phyloP scores from a whole-genome alignment of 192 early-diverging fungal genomes.

The Piromyces sp. region DNA sequence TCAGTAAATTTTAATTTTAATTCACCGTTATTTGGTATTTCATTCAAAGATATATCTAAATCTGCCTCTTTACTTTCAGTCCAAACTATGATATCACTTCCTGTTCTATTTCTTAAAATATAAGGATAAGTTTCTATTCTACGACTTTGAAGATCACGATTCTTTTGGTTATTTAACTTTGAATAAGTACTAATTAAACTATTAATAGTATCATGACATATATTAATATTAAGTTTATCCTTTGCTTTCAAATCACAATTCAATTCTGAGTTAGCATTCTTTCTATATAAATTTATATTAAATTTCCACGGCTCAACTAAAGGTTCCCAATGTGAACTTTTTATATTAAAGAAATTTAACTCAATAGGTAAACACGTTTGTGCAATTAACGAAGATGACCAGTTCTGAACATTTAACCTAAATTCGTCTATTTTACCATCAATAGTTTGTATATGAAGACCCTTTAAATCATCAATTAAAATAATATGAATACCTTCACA shows the following conservation, averaged over 20 bases:
- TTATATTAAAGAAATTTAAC: conserved; percentile 88
- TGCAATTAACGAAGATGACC: conserved; percentile 35
- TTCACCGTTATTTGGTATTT: not conserved
- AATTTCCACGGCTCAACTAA: conserved; percentile 61
- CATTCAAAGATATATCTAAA: not conserved
- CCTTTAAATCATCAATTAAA: conserved; percentile 85
- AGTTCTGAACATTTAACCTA: conserved; percentile 60
- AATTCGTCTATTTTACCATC: conserved; percentile 69
- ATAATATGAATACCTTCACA: conserved; percentile 57
- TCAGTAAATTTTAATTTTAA: not conserved
- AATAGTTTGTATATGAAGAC: conserved; percentile 66
- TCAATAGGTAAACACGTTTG: conserved; percentile 48
- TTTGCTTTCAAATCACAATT: not conserved
- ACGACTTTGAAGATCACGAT: not conserved
- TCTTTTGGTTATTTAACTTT: not conserved
- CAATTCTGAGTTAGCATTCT: not conserved
- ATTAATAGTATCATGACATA: not conserved
- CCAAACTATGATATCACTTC: conserved; percentile 81
- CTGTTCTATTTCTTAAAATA: conserved; percentile 74
- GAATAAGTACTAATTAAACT: not conserved
- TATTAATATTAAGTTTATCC: not conserved
- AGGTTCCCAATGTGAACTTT: conserved; percentile 98
- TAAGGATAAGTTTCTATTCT: conserved; percentile 20
- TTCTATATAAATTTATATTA: not conserved
- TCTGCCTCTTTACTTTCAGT: not conserved